These are phyloP conservation scores for Lathyrus tuberosus DNA, from an alignment of 306 rosid species.

Conservation along the genomic window DNA sequence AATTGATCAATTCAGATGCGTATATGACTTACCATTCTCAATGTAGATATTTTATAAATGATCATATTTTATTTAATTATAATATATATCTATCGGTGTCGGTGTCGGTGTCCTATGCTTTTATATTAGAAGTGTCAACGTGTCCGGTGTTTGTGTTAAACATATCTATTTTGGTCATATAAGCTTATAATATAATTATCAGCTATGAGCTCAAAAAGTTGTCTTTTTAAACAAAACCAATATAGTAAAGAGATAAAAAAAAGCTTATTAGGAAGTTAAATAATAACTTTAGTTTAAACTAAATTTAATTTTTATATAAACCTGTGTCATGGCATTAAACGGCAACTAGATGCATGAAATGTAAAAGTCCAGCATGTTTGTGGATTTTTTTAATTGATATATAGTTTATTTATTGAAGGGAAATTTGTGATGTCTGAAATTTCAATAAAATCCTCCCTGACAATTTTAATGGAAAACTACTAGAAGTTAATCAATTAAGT, in stretches of 20 bases:
- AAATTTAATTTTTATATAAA: neutral
- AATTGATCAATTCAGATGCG: no score
- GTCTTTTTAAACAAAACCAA: neutral
- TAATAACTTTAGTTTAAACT: neutral
- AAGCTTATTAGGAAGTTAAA: neutral
- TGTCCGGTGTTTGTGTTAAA: no score
- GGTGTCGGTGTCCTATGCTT: no score
- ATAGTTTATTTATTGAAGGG: slow-evolving; percentile 4
- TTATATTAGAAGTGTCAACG: no score
- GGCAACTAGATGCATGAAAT: neutral
- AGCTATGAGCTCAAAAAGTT: neutral
- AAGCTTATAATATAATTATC: neutral
- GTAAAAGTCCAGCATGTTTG: neutral
- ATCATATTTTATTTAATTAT: no score
- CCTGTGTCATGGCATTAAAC: neutral
- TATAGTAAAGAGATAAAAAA: neutral
- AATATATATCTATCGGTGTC: no score
- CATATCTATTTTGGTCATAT: neutral
- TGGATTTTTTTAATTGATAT: neutral
- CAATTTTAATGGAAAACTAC: neutral
- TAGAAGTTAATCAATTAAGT: slow-evolving; percentile 9
- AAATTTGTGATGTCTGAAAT: slow-evolving; percentile 20
- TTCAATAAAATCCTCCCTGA: neutral
- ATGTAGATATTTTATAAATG: no score
- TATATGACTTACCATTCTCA: no score